Evolutionary conservation across 2,329 filamentous ascomycete genomes (phyloP), one percentile per base, ranked within the genome.

Genomic region (Drechslerella coelobrocha): DNA sequence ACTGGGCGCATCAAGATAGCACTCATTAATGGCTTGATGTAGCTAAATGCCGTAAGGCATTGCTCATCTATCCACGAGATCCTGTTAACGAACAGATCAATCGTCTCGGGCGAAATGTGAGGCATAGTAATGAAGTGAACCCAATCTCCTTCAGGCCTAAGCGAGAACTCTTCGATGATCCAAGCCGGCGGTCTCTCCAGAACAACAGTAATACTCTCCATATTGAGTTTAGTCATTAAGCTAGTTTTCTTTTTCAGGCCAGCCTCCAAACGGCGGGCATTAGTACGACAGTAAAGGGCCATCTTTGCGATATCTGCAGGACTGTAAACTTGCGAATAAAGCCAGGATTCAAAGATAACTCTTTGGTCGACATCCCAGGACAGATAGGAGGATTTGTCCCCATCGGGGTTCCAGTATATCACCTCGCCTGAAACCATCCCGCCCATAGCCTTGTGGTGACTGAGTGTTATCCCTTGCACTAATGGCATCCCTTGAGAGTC

Each of bases 401-500:
- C 43, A 19, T 47, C 43, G 7, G 43, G 43, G 12, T 26, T 19
- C 17, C 17, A 47, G 43, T 26, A 47, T 23, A 47, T 47, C 2
- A 47, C 43, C 43, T 47, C 43, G 19, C 43, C 43, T 2, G 43
- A 47, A 21, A 47, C 43, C 43, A 47, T 47, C 10, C 43, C 23
- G 2, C 43, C 43, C 43, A 47, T 5, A 47, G 43, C 43, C 23
- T 47, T 47, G 12, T 47, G 43, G 43, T 47, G 17, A 21, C 43
- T 47, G 12, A 47, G 17, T 2, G 43, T 47, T 23, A 47, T 26
- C 10, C 43, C 43, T 26, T 47, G 43, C 12, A 47, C 19, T 4
- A 21, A 47, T 26, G 43, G 43, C 23, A 47, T 47, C 23, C 17
- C 43, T 23, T 23, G 2, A 10, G 43, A 8, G 12, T 47, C 43